Conservation (phyloP, 345 rosid genomes). For the Populus tremula region DNA sequence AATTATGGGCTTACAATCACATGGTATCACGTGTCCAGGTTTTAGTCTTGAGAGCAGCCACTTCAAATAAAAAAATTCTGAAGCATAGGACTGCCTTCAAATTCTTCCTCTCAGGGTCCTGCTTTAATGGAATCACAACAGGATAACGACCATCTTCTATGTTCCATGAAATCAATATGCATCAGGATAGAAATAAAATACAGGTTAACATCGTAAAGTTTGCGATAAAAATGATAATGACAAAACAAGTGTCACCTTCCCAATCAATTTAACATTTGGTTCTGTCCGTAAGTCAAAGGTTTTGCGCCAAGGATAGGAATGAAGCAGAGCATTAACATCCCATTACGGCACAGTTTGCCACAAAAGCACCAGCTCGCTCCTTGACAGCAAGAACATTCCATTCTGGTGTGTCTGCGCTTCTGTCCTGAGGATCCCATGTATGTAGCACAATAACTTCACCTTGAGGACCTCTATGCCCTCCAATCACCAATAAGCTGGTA, state of each 20-base stretch:
- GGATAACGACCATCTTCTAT: not conserved
- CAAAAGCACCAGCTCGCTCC: constrained; percentile 74
- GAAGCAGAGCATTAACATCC: constrained; percentile 42
- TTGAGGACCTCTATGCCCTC: constrained; percentile 65
- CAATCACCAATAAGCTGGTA: constrained; percentile 54
- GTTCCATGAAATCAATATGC: constrained; percentile 6
- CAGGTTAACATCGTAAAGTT: constrained; percentile 9
- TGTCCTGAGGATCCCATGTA: constrained; percentile 72
- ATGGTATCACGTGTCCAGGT: not conserved
- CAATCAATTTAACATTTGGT: constrained; percentile 11
- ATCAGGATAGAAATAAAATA: not conserved
- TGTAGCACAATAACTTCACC: constrained; percentile 70
- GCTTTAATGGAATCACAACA: not conserved
- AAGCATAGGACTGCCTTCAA: not conserved
- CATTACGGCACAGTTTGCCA: constrained; percentile 83
- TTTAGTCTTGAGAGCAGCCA: not conserved
- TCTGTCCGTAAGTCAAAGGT: not conserved
- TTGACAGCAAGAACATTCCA: constrained; percentile 79
- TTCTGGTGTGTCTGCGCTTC: constrained; percentile 55
- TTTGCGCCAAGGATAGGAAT: constrained; percentile 1
- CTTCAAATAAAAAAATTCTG: not conserved
- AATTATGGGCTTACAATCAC: constrained; percentile 1
- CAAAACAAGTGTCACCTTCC: constrained; percentile 13
- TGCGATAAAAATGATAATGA: constrained; percentile 2
- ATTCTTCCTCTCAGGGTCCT: constrained; percentile 1